Evolutionary conservation across 1,139 yeast genomes (phyloP).

Genomic region (Suhomyces taliae): DNA sequence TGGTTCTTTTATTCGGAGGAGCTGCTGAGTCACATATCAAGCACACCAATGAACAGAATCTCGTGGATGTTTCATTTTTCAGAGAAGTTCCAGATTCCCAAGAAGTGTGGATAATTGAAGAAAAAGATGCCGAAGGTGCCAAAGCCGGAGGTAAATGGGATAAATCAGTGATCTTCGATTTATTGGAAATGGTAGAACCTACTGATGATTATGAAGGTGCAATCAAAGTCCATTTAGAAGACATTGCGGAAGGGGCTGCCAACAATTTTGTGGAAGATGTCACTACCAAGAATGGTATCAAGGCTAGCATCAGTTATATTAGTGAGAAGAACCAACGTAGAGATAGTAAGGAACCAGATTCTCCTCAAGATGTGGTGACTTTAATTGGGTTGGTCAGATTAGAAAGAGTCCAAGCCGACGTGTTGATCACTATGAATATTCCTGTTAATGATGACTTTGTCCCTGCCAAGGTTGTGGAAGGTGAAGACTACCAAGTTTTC

Average conservation of each 20-base stretch:
- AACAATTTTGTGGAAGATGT: constrained; percentile 12
- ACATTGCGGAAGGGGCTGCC: constrained; percentile 27
- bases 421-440: constrained; percentile 59
- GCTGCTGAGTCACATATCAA: constrained; percentile 64
- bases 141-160: constrained; percentile 40
- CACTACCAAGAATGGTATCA: constrained; percentile 12
- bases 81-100: constrained; percentile 88
- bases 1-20: constrained; percentile 64
- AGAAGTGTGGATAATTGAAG: constrained; percentile 66
- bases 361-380: constrained; percentile 31
- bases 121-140: constrained; percentile 5
- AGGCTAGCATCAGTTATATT: constrained; percentile 13
- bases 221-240: constrained; percentile 43
- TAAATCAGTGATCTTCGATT: constrained; percentile 68
- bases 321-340: constrained; percentile 32
- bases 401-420: constrained; percentile 55
- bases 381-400: constrained; percentile 57
- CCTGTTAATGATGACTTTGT: constrained; percentile 32
- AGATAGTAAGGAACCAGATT: constrained; percentile 50
- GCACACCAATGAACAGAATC: constrained; percentile 21
- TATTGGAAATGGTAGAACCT: constrained; percentile 57
- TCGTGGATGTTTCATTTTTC: constrained; percentile 69
- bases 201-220: constrained; percentile 33
- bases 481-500: constrained; percentile 17
- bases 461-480: constrained; percentile 12